Evolutionary conservation across 306 rosid genomes (phyloP), one percentile per base, ranked within the genome.

Genomic region (Ziziphus jujuba): DNA sequence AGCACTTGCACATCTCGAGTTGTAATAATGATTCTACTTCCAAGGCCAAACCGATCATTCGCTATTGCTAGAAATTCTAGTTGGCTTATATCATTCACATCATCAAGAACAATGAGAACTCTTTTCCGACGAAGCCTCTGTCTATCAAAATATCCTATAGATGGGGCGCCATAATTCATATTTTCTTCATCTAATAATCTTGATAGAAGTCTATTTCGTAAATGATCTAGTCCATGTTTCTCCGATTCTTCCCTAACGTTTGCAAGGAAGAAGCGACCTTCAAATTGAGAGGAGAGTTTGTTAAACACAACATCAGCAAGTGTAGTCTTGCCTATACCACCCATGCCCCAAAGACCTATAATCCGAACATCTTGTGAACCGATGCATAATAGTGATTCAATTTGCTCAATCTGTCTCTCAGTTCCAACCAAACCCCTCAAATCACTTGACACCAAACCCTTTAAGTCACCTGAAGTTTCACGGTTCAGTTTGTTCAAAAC

Each of bases 1-100:
- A 75, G 75, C 13, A 75, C 53, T 67, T 61, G 70, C 5, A 9
- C 44, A 24, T 75, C 72, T 35, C 71, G 55, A 8, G 69, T 69
- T 17, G 80, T 75, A 31, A 75, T 40, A 33, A 75, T 75, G 55
- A 75, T 62, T 75, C 56, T 75, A 24, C 80, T 75, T 20, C 75
- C 80, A 12, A 5, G 34, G 3, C 68, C 80, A 19, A 75, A 28
- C 33, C 4, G 33, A 28, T 28, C 33, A 28, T 4, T 1, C 33
- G 33, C 33, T 28, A 28, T 2, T 4, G 33, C 33, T 28, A 28
- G 33, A 43, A 3, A 6, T 5, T 63, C 57, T 9, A 72, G 25
- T 24, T 63, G 76, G 2, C 22, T 50, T 40, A 48, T 8, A 56
- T 63, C 62, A 36, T 1, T 63, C 34, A 54, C 59, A 36, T 72